Conservation (phyloP, 2,329 filamentous ascomycete genomes). For the Chaetomiaceae sp. region DNA sequence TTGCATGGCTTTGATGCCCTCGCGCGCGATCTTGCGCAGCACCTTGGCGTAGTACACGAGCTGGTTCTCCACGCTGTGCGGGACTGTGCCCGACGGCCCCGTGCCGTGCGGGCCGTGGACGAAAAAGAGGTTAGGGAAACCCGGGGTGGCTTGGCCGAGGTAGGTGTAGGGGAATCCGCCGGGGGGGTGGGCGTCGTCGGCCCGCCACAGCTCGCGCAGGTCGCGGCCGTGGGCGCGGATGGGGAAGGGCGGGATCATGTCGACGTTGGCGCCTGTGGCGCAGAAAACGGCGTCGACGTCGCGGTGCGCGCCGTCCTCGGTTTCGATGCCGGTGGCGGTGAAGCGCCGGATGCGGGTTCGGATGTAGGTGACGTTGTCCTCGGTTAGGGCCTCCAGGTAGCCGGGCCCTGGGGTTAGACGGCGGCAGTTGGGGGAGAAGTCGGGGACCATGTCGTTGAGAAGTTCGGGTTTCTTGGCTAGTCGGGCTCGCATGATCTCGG, state of each 20-base stretch:
- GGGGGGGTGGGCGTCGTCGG: constrained; percentile 37
- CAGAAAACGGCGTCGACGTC: constrained; percentile 62
- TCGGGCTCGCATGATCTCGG: constrained; percentile 47
- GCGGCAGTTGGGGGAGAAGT: constrained; percentile 59
- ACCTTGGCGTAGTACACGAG: constrained; percentile 60
- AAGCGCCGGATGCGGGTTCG: constrained; percentile 51
- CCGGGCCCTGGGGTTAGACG: constrained; percentile 60
- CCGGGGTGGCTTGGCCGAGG: constrained; percentile 53
- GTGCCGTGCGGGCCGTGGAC: constrained; percentile 55
- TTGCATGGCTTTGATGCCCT: constrained; percentile 58
- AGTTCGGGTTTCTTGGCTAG: constrained; percentile 50
- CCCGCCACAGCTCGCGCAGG: constrained; percentile 50
- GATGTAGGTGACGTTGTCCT: constrained; percentile 58
- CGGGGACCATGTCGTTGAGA: constrained; percentile 49
- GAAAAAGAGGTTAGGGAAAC: constrained; percentile 63
- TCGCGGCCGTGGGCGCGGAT: constrained; percentile 51
- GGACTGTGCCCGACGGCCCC: constrained; percentile 59
- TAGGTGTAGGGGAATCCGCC: constrained; percentile 64
- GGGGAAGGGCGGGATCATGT: constrained; percentile 45
- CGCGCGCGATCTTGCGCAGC: constrained; percentile 58
- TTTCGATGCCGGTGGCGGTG: constrained; percentile 54
- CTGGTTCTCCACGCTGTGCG: constrained; percentile 60
- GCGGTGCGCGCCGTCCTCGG: constrained; percentile 48
- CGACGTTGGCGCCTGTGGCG: constrained; percentile 58
- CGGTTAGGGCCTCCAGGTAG: constrained; percentile 58